Conservation (phyloP, 202 grass and related monocot genomes). For the Panicum hallii region DNA sequence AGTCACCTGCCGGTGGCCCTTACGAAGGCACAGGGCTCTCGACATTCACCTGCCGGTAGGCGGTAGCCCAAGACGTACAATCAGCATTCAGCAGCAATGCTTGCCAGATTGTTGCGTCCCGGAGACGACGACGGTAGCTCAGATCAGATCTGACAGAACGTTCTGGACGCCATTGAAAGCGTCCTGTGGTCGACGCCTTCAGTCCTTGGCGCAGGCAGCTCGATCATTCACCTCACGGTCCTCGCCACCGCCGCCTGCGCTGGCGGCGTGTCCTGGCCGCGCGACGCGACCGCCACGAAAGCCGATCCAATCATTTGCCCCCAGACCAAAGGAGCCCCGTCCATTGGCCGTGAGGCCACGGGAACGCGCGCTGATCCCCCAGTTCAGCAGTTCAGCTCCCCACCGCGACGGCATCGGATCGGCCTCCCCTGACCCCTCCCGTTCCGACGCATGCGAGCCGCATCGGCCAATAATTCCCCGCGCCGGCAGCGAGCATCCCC, state of each 20-base stretch:
- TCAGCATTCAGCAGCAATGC: background rate
- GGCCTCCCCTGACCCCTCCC: background rate
- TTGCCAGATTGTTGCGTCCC: background rate
- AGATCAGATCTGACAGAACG: background rate
- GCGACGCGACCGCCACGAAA: background rate
- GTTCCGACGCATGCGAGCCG: background rate
- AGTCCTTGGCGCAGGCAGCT: background rate
- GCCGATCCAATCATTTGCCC: slow-evolving; percentile 16
- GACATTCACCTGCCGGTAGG: background rate
- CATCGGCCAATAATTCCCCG: background rate
- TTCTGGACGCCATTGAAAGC: slow-evolving; percentile 6
- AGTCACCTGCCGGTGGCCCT: background rate
- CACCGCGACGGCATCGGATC: background rate
- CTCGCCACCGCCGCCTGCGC: slow-evolving; percentile 17
- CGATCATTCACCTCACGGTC: background rate
- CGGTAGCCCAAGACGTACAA: background rate
- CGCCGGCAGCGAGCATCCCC: background rate
- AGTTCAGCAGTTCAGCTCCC: background rate
- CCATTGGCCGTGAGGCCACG: background rate
- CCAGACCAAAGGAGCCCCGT: background rate
- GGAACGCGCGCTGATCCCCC: background rate
- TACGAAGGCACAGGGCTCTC: background rate
- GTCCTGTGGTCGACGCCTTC: background rate
- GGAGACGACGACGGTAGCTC: background rate
- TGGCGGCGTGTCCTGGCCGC: slow-evolving; percentile 33